A percentile compares a stretch with the other conserved stretches of the same genome.
phyloP scores from a whole-genome alignment of 1,284 basidiomycete genomes.

The Ceratobasidium sp. region DNA sequence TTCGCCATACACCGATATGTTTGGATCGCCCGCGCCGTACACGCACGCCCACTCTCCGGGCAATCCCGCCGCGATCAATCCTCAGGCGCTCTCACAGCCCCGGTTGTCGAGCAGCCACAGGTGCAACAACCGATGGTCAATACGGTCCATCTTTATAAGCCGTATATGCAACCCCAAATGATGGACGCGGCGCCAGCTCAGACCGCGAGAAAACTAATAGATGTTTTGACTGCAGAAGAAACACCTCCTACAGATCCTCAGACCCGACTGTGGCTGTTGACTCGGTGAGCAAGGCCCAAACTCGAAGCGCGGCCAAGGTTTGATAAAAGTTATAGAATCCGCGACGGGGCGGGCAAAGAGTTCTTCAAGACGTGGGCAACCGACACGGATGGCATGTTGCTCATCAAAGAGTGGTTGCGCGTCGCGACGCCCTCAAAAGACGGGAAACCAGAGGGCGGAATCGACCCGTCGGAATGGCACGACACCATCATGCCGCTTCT shows the following conservation, averaged over 20 bases:
- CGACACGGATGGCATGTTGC: slow-evolving; percentile 70
- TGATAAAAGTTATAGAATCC: slow-evolving; percentile 60
- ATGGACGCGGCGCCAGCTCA: slow-evolving; percentile 24
- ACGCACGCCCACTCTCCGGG: slow-evolving; percentile 1
- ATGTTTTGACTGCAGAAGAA: slow-evolving; percentile 34
- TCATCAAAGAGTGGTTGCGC: slow-evolving; percentile 79
- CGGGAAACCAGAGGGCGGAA: slow-evolving; percentile 42
- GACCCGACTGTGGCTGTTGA: slow-evolving; percentile 36
- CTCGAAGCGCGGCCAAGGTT: not conserved
- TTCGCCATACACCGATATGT: slow-evolving; percentile 17
- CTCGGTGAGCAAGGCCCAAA: slow-evolving; percentile 25
- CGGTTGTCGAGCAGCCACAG: not conserved
- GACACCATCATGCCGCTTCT: slow-evolving; percentile 81
- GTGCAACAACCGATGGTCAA: not conserved
- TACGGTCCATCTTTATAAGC: slow-evolving; percentile 32
- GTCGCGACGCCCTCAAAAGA: slow-evolving; percentile 64
- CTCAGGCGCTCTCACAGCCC: slow-evolving; percentile 26
- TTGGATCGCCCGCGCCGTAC: slow-evolving; percentile 13
- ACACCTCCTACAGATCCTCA: slow-evolving; percentile 31
- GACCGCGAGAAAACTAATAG: slow-evolving; percentile 31
- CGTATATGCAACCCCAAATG: slow-evolving; percentile 35
- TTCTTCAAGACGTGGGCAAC: slow-evolving; percentile 84
- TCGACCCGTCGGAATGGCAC: slow-evolving; percentile 51
- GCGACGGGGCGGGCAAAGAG: slow-evolving; percentile 80
- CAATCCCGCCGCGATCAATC: slow-evolving; percentile 26